Percentiles rank a stretch among this genome's conserved stretches.
phyloP scores from a whole-genome alignment of 2,329 filamentous ascomycete genomes.

The Venturia nashicola region DNA sequence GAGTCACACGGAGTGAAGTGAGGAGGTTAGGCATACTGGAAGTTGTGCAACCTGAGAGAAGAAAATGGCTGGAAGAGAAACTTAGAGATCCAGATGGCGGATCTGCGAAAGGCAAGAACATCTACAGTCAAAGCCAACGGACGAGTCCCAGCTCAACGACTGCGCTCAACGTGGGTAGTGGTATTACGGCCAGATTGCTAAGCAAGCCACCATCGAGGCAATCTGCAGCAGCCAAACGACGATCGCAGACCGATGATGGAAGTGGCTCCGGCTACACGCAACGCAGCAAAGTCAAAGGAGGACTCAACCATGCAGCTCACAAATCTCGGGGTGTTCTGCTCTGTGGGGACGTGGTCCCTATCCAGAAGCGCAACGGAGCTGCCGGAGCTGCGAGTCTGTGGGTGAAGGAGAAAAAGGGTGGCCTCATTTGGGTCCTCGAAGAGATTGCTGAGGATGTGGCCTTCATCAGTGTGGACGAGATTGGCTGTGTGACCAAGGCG shows the following conservation, averaged over 20 bases:
- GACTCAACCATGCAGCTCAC: constrained; percentile 53
- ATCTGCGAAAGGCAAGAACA: constrained; percentile 20
- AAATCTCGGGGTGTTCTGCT: constrained; percentile 82
- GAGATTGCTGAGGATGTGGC: constrained; percentile 94
- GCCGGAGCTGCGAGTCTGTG: constrained; percentile 89
- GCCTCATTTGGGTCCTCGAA: constrained; percentile 93
- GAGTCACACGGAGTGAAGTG: constrained; percentile 93
- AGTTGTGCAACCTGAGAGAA: constrained; percentile 79
- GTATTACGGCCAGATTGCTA: constrained; percentile 77
- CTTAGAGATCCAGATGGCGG: constrained; percentile 50
- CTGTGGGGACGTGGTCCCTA: constrained; percentile 96
- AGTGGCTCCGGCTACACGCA: constrained; percentile 33
- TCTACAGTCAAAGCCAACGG: constrained; percentile 20
- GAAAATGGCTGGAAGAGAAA: constrained; percentile 82
- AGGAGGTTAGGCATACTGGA: constrained; percentile 90
- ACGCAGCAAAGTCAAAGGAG: constrained; percentile 40
- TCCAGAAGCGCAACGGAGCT: constrained; percentile 86
- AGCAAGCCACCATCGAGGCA: constrained; percentile 62
- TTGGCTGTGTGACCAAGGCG: constrained; percentile 58
- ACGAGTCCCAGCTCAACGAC: constrained; percentile 24
- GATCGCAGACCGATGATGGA: constrained; percentile 54
- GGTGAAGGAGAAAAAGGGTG: constrained; percentile 94
- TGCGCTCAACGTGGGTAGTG: constrained; percentile 56
- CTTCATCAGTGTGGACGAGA: constrained; percentile 61
- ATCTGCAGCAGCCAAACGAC: constrained; percentile 37